A percentile compares a stretch with the other conserved stretches of the same genome.
These are phyloP conservation scores for Petunia hybrid DNA, from an alignment of 305 asterid genomes.

Conservation along the genomic window DNA sequence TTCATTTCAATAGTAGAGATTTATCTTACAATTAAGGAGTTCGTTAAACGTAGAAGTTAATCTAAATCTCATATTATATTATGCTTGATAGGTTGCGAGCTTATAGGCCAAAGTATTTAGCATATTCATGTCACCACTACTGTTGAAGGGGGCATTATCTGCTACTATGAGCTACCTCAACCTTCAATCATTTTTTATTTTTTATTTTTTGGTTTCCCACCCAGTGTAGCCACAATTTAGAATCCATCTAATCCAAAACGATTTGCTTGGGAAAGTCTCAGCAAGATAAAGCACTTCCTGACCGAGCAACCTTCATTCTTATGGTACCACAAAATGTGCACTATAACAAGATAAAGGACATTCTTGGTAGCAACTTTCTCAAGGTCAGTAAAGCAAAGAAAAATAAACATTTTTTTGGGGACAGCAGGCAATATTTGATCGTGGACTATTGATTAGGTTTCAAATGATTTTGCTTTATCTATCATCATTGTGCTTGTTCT, in stretches of 20 bases:
- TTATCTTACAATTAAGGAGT: neutral
- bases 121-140: neutral
- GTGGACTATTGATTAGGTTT: slow-evolving; percentile 40
- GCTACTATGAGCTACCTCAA: neutral
- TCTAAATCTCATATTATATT: too few relatives aligned
- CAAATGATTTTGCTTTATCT: slow-evolving; percentile 60
- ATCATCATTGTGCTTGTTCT: slow-evolving; percentile 57
- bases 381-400: slow-evolving; percentile 31
- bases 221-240: too few relatives aligned
- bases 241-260: too few relatives aligned
- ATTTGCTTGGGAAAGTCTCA: too few relatives aligned
- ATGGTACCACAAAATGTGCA: slow-evolving; percentile 7
- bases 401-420: slow-evolving; percentile 35
- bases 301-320: neutral
- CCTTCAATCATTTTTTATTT: too few relatives aligned
- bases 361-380: neutral
- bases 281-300: neutral
- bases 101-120: neutral
- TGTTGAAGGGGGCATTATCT: neutral
- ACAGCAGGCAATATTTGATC: slow-evolving; percentile 47
- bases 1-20: neutral
- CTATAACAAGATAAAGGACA: slow-evolving; percentile 4
- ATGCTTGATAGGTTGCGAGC: neutral
- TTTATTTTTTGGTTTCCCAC: too few relatives aligned
- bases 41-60: neutral